phyloP scores from a whole-genome alignment of 805 yeast species.

The Saccharomycopsis guyanensis region DNA sequence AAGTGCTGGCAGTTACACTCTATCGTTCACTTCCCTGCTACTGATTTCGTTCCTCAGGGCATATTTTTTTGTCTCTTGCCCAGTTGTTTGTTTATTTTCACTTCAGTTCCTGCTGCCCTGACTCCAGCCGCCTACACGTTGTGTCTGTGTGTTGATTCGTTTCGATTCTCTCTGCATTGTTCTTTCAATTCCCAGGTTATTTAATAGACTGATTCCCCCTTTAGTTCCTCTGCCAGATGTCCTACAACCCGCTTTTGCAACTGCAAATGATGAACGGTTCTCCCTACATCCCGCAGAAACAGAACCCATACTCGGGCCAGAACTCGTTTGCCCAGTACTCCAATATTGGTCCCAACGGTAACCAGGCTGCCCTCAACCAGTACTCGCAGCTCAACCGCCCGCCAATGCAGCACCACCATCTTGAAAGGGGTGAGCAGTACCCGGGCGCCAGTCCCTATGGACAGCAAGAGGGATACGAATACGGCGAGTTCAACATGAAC shows the following conservation, averaged over 20 bases:
- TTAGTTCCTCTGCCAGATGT: constrained; percentile 13
- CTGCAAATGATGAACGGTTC: constrained; percentile 19
- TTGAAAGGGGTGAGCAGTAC: constrained; percentile 10
- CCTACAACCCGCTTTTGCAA: constrained; percentile 20
- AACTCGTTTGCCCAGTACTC: constrained; percentile 7
- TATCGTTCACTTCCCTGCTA: not conserved
- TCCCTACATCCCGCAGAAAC: constrained; percentile 18
- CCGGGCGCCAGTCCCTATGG: constrained; percentile 2
- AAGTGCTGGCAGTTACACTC: not conserved
- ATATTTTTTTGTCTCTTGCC: not conserved
- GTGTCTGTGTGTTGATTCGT: too few species aligned
- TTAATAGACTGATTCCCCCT: not conserved
- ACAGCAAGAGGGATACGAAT: constrained; percentile 14
- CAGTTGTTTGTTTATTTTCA: too few species aligned
- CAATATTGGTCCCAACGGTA: constrained; percentile 1
- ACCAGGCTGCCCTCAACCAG: not conserved
- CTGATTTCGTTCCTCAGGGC: not conserved
- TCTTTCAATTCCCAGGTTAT: not conserved
- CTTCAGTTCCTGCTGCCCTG: too few species aligned
- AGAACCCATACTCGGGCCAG: constrained; percentile 12
- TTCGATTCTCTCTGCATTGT: constrained; percentile 5
- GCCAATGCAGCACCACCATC: not conserved
- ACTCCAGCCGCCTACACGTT: too few species aligned
- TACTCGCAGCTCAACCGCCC: not conserved
- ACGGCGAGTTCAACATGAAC: constrained; percentile 9